Base-by-base conservation (phyloP, 2,329 filamentous ascomycete genomes). In the Pseudopyrenochaeta lycopersici region DNA sequence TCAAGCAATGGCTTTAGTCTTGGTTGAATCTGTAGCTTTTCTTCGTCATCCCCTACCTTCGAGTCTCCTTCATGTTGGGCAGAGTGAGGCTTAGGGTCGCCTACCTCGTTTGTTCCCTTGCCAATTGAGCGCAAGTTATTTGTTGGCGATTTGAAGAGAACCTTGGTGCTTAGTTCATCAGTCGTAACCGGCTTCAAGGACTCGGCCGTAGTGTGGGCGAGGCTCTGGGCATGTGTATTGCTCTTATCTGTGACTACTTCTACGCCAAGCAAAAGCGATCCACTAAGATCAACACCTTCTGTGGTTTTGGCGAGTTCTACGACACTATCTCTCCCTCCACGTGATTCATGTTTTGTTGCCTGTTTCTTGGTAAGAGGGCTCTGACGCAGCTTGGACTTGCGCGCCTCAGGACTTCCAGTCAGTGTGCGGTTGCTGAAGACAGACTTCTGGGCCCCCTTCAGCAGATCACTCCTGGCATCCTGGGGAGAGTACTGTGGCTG, bases 381-480 rank as follows among this genome's bases (percentile, higher is more conserved):
- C 15, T 54, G 41, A 7, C 45, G 40, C 36, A 52, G 55, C 54
- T 63, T 69, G 6, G 46, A 7, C 46, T 68, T 70, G 9, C 54
- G 57, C 7, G 42, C 15, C 32, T 63, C 57, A 15, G 63, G 60
- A 30, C 61, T 68, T 32, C 51, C 60, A 12, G 29, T 31, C 6
- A 31, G 31, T n/a, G 35, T 5, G 7, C 36, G 32, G 18, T 44
- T 35, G 4, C 14, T 17, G 14, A 46, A 27, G 3, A 57, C 38
- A 17, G 21, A 40, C 29, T 59, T 38, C 17, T 27, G 47, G 18
- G 38, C 38, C 15, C 58, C 60, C 38, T 56, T 60, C 36, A 43
- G 62, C 54, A 73, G 49, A 56, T 62, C 68, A 61, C 72, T 74
- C 54, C 72, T 70, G 63, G 65, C 72, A 56, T 74, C 72, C 56